Conservation (phyloP, 345 rosid species). For the Eucalyptus pumila region DNA sequence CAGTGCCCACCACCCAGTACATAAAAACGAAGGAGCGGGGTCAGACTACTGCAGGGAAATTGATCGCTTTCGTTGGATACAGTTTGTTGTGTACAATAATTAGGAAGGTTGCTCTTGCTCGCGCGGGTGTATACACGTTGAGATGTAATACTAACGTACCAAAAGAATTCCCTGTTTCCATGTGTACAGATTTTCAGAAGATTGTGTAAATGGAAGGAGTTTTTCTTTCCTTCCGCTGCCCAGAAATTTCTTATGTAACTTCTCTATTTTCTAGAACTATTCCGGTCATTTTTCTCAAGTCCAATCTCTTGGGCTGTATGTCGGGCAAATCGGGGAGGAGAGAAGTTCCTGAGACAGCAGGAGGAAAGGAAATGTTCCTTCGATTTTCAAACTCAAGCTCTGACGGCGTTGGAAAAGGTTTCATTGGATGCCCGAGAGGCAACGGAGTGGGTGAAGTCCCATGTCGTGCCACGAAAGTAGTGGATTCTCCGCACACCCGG, state of each 20-base stretch:
- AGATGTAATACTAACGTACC: background rate
- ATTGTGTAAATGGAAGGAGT: background rate
- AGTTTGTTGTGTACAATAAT: background rate
- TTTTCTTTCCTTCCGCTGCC: background rate
- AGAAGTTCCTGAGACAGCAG: background rate
- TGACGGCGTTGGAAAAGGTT: background rate
- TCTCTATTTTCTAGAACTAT: background rate
- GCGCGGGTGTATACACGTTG: background rate
- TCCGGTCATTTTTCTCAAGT: background rate
- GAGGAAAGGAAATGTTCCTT: background rate
- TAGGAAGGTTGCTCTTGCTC: background rate
- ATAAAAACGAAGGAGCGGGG: background rate
- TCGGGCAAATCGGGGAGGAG: background rate
- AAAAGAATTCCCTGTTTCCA: background rate
- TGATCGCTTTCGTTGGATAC: background rate
- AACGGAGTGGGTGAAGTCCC: background rate
- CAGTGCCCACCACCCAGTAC: background rate
- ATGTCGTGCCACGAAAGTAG: background rate
- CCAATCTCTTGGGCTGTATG: background rate
- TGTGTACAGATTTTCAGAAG: background rate
- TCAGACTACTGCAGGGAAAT: background rate
- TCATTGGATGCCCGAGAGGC: background rate
- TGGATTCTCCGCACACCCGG: background rate
- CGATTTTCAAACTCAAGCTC: background rate
- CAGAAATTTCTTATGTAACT: background rate